Evolutionary conservation across 345 rosid genomes (phyloP).

Genomic region (Cardamine chenopodiifolia): DNA sequence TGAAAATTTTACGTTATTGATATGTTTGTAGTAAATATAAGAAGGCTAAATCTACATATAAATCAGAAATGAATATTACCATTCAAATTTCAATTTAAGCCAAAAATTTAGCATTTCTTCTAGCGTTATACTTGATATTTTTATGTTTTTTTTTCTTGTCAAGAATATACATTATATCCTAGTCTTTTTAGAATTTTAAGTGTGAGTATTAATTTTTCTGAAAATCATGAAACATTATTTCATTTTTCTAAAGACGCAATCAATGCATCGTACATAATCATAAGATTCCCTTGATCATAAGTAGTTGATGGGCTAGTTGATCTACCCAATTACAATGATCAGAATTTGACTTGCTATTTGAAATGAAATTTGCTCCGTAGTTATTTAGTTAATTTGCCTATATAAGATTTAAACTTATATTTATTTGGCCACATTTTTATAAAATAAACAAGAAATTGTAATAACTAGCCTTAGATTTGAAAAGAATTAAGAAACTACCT

Average conservation of each 20-base stretch:
- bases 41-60: background rate
- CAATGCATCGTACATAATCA: slow-evolving; percentile 22
- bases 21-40: no score
- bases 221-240: background rate
- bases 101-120: background rate
- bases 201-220: background rate
- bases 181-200: background rate
- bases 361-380: background rate
- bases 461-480: no score
- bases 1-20: background rate
- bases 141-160: background rate
- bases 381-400: background rate
- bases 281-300: slow-evolving; percentile 11
- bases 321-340: slow-evolving; percentile 14
- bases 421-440: background rate
- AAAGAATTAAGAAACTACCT: no score
- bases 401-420: background rate
- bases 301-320: slow-evolving; percentile 23
- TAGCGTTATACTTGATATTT: background rate
- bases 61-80: background rate
- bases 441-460: no score
- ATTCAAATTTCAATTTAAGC: background rate
- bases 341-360: slow-evolving; percentile 7
- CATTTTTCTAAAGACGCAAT: background rate
- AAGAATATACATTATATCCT: background rate